phyloP scores from a whole-genome alignment of 441 rosid genomes.

The Mallotus japonicus region DNA sequence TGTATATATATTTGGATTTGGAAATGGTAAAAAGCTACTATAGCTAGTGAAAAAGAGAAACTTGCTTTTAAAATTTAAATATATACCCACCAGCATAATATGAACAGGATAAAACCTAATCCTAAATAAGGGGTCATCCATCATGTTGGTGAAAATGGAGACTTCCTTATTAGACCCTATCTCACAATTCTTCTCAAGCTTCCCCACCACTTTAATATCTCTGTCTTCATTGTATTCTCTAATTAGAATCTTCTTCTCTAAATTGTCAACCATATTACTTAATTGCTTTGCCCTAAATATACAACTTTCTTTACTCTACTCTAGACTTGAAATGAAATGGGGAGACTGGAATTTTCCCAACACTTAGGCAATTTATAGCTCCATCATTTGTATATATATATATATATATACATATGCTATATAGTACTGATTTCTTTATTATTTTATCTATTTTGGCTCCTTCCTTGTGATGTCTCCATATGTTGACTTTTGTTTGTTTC shows the following conservation, averaged over 20 bases:
- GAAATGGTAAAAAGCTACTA: background rate
- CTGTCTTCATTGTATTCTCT: conserved; percentile 51
- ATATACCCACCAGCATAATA: conserved; percentile 51
- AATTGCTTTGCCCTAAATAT: background rate
- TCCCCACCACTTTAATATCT: conserved; percentile 50
- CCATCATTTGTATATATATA: no score
- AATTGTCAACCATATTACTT: conserved; percentile 28
- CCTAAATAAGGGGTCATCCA: conserved; percentile 53
- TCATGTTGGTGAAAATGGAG: conserved; percentile 46
- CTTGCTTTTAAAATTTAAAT: background rate
- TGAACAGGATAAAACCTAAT: conserved; percentile 50
- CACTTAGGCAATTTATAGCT: no score
- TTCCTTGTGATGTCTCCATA: background rate
- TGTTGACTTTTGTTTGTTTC: background rate
- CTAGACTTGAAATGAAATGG: background rate
- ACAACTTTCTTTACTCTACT: background rate
- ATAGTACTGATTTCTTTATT: no score
- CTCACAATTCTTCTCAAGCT: conserved; percentile 57
- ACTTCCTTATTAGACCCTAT: conserved; percentile 40
- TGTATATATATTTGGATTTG: background rate
- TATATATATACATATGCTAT: no score
- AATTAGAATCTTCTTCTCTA: conserved; percentile 35
- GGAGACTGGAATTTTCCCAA: background rate
- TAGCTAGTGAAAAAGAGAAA: background rate
- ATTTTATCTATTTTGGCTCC: background rate